Evolutionary conservation across 495 filamentous ascomycete species (phyloP).

Genomic region (Podospora appendiculata): DNA sequence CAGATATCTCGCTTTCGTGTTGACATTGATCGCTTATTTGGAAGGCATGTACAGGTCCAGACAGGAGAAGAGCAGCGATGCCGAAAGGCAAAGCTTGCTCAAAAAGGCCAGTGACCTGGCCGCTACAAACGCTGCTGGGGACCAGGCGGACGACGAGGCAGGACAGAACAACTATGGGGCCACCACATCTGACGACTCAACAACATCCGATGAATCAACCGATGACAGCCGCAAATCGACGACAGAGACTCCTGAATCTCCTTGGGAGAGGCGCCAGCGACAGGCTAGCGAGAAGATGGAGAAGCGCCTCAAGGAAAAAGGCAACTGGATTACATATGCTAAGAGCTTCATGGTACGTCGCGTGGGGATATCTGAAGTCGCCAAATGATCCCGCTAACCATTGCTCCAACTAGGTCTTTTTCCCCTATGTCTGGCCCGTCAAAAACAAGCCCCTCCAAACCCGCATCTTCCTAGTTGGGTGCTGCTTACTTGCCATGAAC

Average conservation of each 20-base stretch:
- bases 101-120: constrained; percentile 1
- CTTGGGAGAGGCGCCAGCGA: constrained; percentile 41
- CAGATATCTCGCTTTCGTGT: constrained; percentile 24
- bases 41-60: constrained; percentile 16
- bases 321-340: constrained; percentile 57
- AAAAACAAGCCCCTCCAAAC: constrained; percentile 48
- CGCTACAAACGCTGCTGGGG: constrained; percentile 11
- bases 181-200: constrained; percentile 27
- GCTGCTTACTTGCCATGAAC: constrained; percentile 55
- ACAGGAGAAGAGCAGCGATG: constrained; percentile 30
- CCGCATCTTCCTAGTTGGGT: constrained; percentile 45
- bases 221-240: constrained; percentile 20
- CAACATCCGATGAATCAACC: constrained; percentile 13
- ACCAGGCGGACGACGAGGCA: constrained; percentile 2
- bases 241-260: constrained; percentile 33
- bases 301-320: constrained; percentile 51
- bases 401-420: constrained; percentile 40
- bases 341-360: constrained; percentile 50
- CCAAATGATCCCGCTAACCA: not conserved
- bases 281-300: constrained; percentile 45
- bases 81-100: constrained; percentile 45
- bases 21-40: constrained; percentile 25
- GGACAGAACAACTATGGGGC: constrained; percentile 37
- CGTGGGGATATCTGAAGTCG: not conserved
- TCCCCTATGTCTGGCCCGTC: constrained; percentile 59